phyloP scores from a whole-genome alignment of 768 basidiomycete genomes.

The Harrya chromipes region DNA sequence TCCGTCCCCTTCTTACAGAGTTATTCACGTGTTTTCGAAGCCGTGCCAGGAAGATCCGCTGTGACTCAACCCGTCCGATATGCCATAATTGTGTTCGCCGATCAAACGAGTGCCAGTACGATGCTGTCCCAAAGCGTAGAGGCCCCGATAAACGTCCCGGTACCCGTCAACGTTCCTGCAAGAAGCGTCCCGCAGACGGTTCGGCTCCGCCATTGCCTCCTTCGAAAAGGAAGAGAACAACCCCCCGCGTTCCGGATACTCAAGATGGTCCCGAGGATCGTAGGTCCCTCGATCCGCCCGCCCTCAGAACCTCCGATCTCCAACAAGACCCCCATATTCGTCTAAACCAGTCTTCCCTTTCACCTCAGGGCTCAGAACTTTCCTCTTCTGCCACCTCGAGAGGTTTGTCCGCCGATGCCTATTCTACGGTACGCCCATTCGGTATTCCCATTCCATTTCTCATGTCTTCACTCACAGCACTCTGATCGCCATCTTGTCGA shows the following conservation, averaged over 20 bases:
- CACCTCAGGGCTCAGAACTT: conserved; percentile 30
- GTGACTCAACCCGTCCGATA: conserved; percentile 77
- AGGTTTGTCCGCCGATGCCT: conserved; percentile 25
- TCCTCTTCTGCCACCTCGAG: conserved; percentile 29
- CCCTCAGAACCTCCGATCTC: conserved; percentile 25
- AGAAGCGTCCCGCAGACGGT: conserved; percentile 64
- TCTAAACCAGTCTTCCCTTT: conserved; percentile 31
- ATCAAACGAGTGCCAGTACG: conserved; percentile 76
- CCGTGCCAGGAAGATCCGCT: conserved; percentile 81
- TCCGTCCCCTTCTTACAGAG: conserved; percentile 27
- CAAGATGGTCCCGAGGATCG: conserved; percentile 31
- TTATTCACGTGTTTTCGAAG: conserved; percentile 44
- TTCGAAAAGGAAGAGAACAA: conserved; percentile 51
- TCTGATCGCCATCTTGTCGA: conserved; percentile 25
- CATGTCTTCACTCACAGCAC: conserved; percentile 21
- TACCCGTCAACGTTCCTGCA: conserved; percentile 79
- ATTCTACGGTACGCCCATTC: conserved; percentile 21
- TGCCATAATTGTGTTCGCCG: conserved; percentile 83
- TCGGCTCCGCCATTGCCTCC: conserved; percentile 50
- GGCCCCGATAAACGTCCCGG: conserved; percentile 87
- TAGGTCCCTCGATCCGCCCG: conserved; percentile 25
- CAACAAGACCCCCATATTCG: conserved; percentile 23
- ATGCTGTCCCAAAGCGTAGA: conserved; percentile 74
- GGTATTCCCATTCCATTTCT: not conserved
- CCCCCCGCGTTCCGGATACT: conserved; percentile 30